phyloP scores from a whole-genome alignment of 495 filamentous ascomycete species.

The Neurospora sp. region DNA sequence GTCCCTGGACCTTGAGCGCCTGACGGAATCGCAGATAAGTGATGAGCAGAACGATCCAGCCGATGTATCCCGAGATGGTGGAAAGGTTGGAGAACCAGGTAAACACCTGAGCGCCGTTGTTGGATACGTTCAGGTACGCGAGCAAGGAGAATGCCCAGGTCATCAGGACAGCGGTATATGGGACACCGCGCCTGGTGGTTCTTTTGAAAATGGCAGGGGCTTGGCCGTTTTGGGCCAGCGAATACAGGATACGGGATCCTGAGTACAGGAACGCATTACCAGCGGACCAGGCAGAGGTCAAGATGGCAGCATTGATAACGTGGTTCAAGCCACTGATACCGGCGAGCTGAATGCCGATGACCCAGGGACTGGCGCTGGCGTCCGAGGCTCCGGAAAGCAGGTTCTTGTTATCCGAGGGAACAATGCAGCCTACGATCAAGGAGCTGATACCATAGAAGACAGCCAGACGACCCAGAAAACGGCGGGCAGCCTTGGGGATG shows the following conservation, averaged over 20 bases:
- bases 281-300: conserved; percentile 42
- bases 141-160: conserved; percentile 44
- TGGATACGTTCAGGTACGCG: conserved; percentile 51
- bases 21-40: conserved; percentile 38
- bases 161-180: conserved; percentile 49
- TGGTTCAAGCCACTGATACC: conserved; percentile 37
- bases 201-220: conserved; percentile 48
- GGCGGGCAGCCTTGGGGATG: conserved; percentile 60
- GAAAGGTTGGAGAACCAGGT: conserved; percentile 46
- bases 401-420: conserved; percentile 42
- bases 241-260: conserved; percentile 67
- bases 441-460: conserved; percentile 64
- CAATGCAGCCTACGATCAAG: conserved; percentile 59
- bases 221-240: conserved; percentile 51
- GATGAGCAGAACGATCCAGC: conserved; percentile 39
- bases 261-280: conserved; percentile 77
- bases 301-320: conserved; percentile 37
- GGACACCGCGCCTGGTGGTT: conserved; percentile 49
- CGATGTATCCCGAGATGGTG: conserved; percentile 39
- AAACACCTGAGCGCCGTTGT: conserved; percentile 47
- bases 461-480: conserved; percentile 59
- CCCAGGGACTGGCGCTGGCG: conserved; percentile 55
- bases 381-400: conserved; percentile 44
- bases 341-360: conserved; percentile 35
- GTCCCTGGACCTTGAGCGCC: conserved; percentile 27